Conservation (phyloP, 352 stramenopile species). For the Halophytophthora batemanensis region DNA sequence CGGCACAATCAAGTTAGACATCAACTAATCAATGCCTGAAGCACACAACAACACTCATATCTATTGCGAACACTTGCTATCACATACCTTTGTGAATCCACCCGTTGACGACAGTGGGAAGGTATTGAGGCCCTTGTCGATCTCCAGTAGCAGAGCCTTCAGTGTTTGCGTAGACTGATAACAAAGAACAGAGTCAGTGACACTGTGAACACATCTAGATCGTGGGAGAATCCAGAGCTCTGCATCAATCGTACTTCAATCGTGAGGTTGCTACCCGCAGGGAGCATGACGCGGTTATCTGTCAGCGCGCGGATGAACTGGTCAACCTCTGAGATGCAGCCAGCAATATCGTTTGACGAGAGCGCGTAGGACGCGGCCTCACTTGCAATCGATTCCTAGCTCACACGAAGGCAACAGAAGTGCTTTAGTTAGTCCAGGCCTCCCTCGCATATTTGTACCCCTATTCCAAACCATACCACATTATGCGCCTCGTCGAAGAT, state of each 20-base stretch:
- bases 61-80: background rate
- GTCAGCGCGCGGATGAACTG: conserved; percentile 71
- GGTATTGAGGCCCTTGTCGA: conserved; percentile 75
- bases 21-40: conserved; percentile 3
- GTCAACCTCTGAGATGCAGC: conserved; percentile 92
- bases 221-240: no score
- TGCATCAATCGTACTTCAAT: conserved; percentile 41
- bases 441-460: background rate
- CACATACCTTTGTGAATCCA: conserved; percentile 76
- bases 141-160: conserved; percentile 79
- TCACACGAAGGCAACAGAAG: background rate
- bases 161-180: conserved; percentile 78
- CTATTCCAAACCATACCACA: conserved; percentile 68
- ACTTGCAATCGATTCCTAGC: conserved; percentile 84
- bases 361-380: conserved; percentile 97
- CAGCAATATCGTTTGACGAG: conserved; percentile 91
- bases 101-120: conserved; percentile 71
- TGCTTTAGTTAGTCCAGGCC: background rate
- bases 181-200: conserved; percentile 6
- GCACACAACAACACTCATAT: background rate
- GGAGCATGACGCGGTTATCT: conserved; percentile 56
- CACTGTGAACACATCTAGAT: no score
- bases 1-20: background rate
- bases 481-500: conserved; percentile 99
- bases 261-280: conserved; percentile 47